These are phyloP conservation scores for Epichloe elymi DNA, from an alignment of 2,329 filamentous ascomycete genomes.

Conservation along the genomic window DNA sequence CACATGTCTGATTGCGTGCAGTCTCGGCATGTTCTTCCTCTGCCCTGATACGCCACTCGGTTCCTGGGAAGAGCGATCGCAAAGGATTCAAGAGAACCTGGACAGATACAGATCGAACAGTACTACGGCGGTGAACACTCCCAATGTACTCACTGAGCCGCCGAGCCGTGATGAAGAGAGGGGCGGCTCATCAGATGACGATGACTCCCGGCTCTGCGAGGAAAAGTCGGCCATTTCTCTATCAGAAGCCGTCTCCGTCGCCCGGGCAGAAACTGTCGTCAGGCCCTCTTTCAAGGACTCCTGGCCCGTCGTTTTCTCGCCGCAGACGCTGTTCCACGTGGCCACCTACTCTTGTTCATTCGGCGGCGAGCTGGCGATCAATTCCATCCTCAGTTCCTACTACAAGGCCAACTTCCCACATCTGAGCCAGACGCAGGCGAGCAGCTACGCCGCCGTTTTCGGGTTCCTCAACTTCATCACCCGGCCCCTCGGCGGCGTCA, in stretches of 20 bases:
- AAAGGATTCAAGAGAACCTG: conserved; percentile 41
- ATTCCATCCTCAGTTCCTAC: conserved; percentile 45
- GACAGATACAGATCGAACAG: conserved; percentile 28
- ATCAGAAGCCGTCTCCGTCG: conserved; percentile 39
- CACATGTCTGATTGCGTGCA: conserved; percentile 55
- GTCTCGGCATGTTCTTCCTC: conserved; percentile 54
- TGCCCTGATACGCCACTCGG: conserved; percentile 76
- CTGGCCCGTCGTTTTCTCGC: conserved; percentile 32
- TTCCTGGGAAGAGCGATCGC: conserved; percentile 61
- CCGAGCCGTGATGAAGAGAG: conserved; percentile 18
- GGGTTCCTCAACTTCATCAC: conserved; percentile 60
- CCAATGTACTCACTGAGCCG: conserved; percentile 34
- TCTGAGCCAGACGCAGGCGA: conserved; percentile 41
- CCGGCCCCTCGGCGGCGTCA: conserved; percentile 53
- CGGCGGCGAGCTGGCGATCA: conserved; percentile 49
- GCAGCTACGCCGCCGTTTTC: conserved; percentile 58
- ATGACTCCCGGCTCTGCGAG: conserved; percentile 18
- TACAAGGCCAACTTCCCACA: conserved; percentile 45
- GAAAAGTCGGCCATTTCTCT: conserved; percentile 35
- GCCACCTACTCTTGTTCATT: conserved; percentile 51
- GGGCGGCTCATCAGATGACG: not conserved
- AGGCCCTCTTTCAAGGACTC: conserved; percentile 43
- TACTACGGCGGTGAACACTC: conserved; percentile 35
- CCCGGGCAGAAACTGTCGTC: conserved; percentile 36
- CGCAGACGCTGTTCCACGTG: conserved; percentile 41